phyloP scores from a whole-genome alignment of 768 basidiomycete genomes.

The Pisolithus microcarpus region DNA sequence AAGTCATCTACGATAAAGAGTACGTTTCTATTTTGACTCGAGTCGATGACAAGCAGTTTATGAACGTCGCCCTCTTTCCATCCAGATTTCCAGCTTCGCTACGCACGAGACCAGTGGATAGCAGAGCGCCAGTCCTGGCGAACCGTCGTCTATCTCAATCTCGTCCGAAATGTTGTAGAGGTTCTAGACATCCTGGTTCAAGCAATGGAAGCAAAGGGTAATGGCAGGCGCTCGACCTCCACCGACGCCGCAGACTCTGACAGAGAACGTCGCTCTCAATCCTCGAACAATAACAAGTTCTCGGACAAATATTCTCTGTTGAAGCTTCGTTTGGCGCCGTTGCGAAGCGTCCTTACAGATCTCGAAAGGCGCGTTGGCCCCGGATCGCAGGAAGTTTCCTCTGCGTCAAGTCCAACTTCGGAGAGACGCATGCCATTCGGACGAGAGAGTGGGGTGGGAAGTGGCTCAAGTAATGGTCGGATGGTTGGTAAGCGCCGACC shows the following conservation, averaged over 20 bases:
- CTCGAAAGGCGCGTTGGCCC: slow-evolving; percentile 56
- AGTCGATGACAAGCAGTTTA: background rate
- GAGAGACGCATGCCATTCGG: too few species aligned
- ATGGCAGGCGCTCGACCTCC: slow-evolving; percentile 14
- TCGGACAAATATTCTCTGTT: slow-evolving; percentile 56
- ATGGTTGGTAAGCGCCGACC: too few species aligned
- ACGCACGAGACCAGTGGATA: slow-evolving; percentile 61
- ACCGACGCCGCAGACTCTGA: slow-evolving; percentile 6
- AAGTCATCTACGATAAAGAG: slow-evolving; percentile 79
- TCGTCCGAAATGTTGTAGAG: slow-evolving; percentile 64
- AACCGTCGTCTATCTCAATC: slow-evolving; percentile 68
- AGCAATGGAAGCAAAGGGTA: slow-evolving; percentile 42
- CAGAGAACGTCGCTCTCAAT: slow-evolving; percentile 7
- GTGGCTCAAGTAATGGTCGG: too few species aligned
- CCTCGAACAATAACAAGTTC: slow-evolving; percentile 36
- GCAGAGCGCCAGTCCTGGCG: slow-evolving; percentile 68
- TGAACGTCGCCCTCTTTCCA: background rate
- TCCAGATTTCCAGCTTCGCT: slow-evolving; percentile 66
- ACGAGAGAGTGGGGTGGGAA: too few species aligned
- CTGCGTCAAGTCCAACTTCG: too few species aligned
- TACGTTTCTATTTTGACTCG: slow-evolving; percentile 22
- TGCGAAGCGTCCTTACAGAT: slow-evolving; percentile 49
- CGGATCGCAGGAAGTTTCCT: slow-evolving; percentile 25
- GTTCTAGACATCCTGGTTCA: slow-evolving; percentile 51
- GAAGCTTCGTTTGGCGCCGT: slow-evolving; percentile 50